These are phyloP conservation scores for Hanseniaspora vineae DNA, from an alignment of 805 yeast species.

Conservation along the genomic window DNA sequence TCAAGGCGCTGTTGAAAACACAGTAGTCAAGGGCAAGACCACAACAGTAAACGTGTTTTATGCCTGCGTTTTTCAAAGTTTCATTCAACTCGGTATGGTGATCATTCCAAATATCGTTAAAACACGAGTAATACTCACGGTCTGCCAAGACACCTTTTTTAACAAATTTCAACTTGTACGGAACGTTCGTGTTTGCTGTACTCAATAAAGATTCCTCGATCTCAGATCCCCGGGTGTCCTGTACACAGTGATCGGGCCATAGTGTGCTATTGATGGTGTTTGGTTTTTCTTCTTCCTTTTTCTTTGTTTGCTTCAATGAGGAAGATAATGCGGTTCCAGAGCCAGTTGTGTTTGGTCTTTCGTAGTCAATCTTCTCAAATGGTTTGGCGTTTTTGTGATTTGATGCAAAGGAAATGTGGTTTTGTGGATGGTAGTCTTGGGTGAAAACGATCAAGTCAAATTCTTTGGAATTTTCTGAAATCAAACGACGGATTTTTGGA, in stretches of 20 bases:
- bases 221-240: conserved; percentile 51
- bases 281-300: conserved; percentile 16
- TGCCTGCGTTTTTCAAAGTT: conserved; percentile 31
- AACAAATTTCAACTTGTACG: conserved; percentile 32
- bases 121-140: conserved; percentile 81
- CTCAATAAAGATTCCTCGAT: conserved; percentile 39
- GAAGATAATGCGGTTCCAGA: no score
- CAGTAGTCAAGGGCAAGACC: conserved; percentile 86
- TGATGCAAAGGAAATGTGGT: conserved; percentile 75
- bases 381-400: conserved; percentile 39
- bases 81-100: conserved; percentile 54
- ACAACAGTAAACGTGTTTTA: conserved; percentile 54
- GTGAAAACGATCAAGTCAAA: conserved; percentile 65
- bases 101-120: conserved; percentile 63
- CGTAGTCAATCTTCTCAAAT: conserved; percentile 35
- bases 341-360: conserved; percentile 34
- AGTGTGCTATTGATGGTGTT: conserved; percentile 24
- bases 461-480: conserved; percentile 26
- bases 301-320: no score
- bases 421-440: conserved; percentile 78
- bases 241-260: conserved; percentile 93
- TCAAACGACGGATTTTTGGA: conserved; percentile 35
- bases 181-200: background rate
- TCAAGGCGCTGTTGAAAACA: conserved; percentile 65
- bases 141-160: conserved; percentile 61